Base-by-base conservation (phyloP, 257 asterid genomes). In the Nemophila menziesii region DNA sequence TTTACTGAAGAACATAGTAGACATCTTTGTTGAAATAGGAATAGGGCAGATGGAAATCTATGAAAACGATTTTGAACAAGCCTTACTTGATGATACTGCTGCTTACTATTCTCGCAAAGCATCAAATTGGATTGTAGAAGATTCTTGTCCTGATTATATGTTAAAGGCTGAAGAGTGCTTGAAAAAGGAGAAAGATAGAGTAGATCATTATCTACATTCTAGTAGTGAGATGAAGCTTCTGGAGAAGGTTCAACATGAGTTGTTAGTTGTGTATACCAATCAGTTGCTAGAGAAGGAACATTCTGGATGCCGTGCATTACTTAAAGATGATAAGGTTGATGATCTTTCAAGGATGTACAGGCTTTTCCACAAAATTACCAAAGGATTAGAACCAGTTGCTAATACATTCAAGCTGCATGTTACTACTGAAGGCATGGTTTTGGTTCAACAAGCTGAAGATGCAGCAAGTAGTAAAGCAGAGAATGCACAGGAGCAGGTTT, bases 391-490 rank as follows among this genome's bases (percentile, higher is more conserved):
- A 39, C 96, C 96, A 11, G 87, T 86, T 13, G 87, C 92, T n/a
- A 68, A 48, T 48, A 73, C 70, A 49, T 86, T 81, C 67, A 86
- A 86, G 77, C 95, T 80, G 96, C 96, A 89, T 74, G 95, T 89
- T 51, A 80, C 96, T 52, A 85, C 82, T 50, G 98, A 85, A 77
- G 98, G 98, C 49, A 84, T 90, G 18, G 79, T 92, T 44, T 65
- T 89, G 71, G 96, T 89, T 43, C 84, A 84, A 75, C 96, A 80
- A 62, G 98, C 98, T 18, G 98, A 89, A 78, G 98, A 89, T 72
- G 94, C 96, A 64, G 98, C 96, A 24, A 84, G 94, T 72, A 78
- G 51, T 58, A 89, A 79, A 69, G 86, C 85, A 94, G 99, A 71
- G 45, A 37, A 64, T 71, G 54, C 42, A 16, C 22, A 13, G 2